A percentile compares a stretch with the other conserved stretches of the same genome.
Conservation (phyloP, 1,284 basidiomycete genomes). For the Fomitopsis pinicola region DNA sequence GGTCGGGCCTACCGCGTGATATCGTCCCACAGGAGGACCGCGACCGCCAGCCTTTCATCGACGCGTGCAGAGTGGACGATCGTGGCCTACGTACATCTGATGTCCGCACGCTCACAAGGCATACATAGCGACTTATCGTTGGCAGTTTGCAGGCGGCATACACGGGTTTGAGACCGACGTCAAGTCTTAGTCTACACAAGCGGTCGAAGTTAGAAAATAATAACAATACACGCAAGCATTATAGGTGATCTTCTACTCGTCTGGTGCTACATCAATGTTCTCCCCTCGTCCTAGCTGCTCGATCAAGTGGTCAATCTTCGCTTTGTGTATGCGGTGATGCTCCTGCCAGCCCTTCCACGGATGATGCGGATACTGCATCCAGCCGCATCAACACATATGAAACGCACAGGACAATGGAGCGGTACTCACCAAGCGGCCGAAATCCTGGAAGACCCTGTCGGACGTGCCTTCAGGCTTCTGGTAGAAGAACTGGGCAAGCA, state of each 20-base stretch:
- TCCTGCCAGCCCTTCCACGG: constrained; percentile 91
- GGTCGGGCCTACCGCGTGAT: too few species aligned
- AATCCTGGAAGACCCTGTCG: constrained; percentile 75
- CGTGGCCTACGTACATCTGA: too few species aligned
- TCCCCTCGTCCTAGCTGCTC: constrained; percentile 54
- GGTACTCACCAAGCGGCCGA: constrained; percentile 54
- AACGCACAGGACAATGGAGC: not conserved
- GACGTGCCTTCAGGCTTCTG: constrained; percentile 71
- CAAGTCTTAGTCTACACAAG: not conserved
- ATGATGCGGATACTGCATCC: constrained; percentile 68
- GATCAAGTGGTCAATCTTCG: constrained; percentile 76
- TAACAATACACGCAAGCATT: not conserved
- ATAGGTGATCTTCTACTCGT: constrained; percentile 7
- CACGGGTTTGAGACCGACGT: not conserved
- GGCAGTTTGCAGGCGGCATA: too few species aligned
- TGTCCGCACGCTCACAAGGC: too few species aligned
- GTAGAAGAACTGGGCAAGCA: constrained; percentile 69
- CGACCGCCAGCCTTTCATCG: too few species aligned
- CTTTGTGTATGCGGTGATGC: constrained; percentile 79
- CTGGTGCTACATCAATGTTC: constrained; percentile 37
- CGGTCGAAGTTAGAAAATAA: not conserved
- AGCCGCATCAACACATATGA: not conserved
- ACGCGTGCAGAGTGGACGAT: too few species aligned
- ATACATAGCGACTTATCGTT: too few species aligned
- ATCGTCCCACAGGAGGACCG: too few species aligned